Evolutionary conservation across 345 rosid species (phyloP).

Genomic region (Carallia brachiata): DNA sequence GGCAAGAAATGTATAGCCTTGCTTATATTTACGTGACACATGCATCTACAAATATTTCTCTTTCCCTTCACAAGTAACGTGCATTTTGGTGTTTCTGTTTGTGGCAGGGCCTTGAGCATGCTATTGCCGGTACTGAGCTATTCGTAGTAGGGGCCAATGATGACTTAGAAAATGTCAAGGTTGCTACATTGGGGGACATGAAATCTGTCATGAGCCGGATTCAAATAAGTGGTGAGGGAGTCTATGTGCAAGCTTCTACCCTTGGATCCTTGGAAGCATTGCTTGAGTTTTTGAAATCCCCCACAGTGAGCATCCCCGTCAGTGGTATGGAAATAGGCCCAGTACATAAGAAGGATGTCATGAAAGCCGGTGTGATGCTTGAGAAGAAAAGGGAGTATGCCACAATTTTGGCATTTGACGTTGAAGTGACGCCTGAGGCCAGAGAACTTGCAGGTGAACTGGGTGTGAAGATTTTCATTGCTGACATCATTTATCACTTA

Average conservation of each 20-base stretch:
- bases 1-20: not conserved
- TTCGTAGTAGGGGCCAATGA: slow-evolving; percentile 80
- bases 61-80: not conserved
- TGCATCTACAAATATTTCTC: not conserved
- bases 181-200: slow-evolving; percentile 80
- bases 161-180: slow-evolving; percentile 67
- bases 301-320: slow-evolving; percentile 82
- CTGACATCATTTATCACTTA: slow-evolving; percentile 92
- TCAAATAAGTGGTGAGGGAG: slow-evolving; percentile 90
- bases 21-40: not conserved
- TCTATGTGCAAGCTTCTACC: slow-evolving; percentile 93
- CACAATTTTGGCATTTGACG: slow-evolving; percentile 93
- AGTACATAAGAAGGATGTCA: slow-evolving; percentile 86
- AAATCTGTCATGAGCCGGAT: slow-evolving; percentile 78
- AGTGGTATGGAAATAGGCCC: slow-evolving; percentile 92
- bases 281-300: slow-evolving; percentile 86
- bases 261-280: slow-evolving; percentile 94
- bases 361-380: slow-evolving; percentile 94
- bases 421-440: slow-evolving; percentile 88
- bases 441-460: slow-evolving; percentile 79
- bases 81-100: slow-evolving; percentile 10
- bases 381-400: slow-evolving; percentile 92
- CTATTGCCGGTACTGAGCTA: slow-evolving; percentile 90
- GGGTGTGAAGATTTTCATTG: slow-evolving; percentile 93
- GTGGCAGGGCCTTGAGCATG: slow-evolving; percentile 82